Base-by-base conservation (phyloP, 805 yeast genomes). In the Yarrowia sp. region DNA sequence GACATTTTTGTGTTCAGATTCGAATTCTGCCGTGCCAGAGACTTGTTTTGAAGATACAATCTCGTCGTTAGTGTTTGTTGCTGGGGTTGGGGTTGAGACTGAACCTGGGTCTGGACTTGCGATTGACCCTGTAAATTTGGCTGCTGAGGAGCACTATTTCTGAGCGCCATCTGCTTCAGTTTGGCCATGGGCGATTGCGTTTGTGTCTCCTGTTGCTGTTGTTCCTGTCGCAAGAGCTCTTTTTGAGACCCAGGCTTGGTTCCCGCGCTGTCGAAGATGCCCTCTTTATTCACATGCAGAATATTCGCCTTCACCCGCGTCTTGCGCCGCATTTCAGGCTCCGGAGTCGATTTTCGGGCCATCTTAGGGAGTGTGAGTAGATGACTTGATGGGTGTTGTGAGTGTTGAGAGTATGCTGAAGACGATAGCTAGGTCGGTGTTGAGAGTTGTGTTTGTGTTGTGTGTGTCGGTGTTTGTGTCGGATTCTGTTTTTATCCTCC, bases 1-100 rank as follows among this genome's bases (percentile, higher is more conserved):
- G 79, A 70, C 53, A 85, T 76, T 60, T 76, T 79, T 34, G 76
- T 70, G 74, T 80, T 75, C 71, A 85, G 76, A 20, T 78, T 75
- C 3, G 84, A 79, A 70, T 84, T 85, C 46, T 79, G 79, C 66
- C 79, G 80, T 0, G 87, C 87, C 42, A 86, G 74, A 9, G 80
- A 74, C 65, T 79, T 79, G 74, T 86, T 86, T 72, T 85, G 88
- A 13, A 36, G 43, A 12, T 36, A 61, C 46, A 61, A 30, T 2
- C 66, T 43, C 10, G 66, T 61, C 9, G 55, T 47, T 7, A 61
- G 55, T 9, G 66, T 36, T 30, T 43, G 65, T 58, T 36, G 58
- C 17, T 52, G 40, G 24, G 58, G 24, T 17, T 33, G 56, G 14
- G 34, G 56, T 19, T 34, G 56, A 3, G 14, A 6, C 24, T 44